Evolutionary conservation across 768 basidiomycete species (phyloP).

Genomic region (Pulveroboletus sp.): DNA sequence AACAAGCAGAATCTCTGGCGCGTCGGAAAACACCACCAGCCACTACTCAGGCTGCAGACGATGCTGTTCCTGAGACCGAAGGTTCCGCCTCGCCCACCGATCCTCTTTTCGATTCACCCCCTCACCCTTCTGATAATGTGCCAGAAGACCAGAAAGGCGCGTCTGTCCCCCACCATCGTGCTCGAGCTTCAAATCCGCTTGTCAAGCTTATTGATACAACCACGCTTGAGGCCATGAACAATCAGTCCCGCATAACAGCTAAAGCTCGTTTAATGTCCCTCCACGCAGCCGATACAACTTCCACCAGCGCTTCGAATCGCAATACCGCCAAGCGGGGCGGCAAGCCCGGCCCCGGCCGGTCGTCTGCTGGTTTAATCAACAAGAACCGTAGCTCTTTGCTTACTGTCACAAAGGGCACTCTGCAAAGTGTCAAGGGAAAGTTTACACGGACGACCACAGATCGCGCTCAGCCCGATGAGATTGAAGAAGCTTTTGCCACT

Average conservation of each 20-base stretch:
- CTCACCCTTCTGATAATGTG: slow-evolving; percentile 4
- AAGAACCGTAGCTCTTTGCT: slow-evolving; percentile 51
- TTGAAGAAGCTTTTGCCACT: slow-evolving; percentile 9
- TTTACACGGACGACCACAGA: slow-evolving; percentile 22
- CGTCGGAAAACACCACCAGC: slow-evolving; percentile 1
- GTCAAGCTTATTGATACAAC: slow-evolving; percentile 48
- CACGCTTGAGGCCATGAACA: slow-evolving; percentile 14
- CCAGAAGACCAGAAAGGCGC: slow-evolving; percentile 5
- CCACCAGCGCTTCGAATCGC: slow-evolving; percentile 10
- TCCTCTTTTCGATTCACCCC: slow-evolving; percentile 31
- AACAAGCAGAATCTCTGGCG: neutral
- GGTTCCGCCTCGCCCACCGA: slow-evolving; percentile 17
- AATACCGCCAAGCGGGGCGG: slow-evolving; percentile 11
- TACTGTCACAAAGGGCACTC: slow-evolving; percentile 47
- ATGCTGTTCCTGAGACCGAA: neutral
- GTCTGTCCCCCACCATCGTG: slow-evolving; percentile 39
- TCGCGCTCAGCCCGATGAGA: slow-evolving; percentile 19
- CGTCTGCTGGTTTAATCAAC: slow-evolving; percentile 40
- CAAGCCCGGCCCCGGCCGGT: slow-evolving; percentile 51
- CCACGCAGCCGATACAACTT: slow-evolving; percentile 4
- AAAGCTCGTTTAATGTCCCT: slow-evolving; percentile 44
- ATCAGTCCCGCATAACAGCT: slow-evolving; percentile 42
- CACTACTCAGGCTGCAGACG: neutral
- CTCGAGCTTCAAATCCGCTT: slow-evolving; percentile 48
- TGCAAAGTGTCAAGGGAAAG: slow-evolving; percentile 50